Percentiles rank a stretch among this genome's conserved stretches.
These are phyloP conservation scores for Xylaria palmicola DNA, from an alignment of 495 filamentous ascomycete genomes.

Conservation along the genomic window DNA sequence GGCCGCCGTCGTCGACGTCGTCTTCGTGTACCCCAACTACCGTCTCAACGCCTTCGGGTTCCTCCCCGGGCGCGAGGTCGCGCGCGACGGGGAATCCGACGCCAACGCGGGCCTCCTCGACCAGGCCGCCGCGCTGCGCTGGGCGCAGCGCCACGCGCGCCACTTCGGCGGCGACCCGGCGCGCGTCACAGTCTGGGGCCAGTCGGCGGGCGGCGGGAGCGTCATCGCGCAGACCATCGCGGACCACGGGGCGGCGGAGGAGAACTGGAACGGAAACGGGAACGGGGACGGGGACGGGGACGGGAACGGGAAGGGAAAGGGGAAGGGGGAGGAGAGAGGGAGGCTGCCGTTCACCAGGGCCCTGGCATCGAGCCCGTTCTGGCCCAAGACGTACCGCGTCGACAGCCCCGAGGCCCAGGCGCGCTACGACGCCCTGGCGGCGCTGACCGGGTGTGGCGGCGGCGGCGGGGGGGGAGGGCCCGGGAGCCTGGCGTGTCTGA, in stretches of 20 bases:
- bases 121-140: conserved; percentile 49
- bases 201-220: conserved; percentile 53
- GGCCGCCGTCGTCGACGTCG: conserved; percentile 42
- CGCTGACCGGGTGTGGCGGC: conserved; percentile 50
- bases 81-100: conserved; percentile 45
- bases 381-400: conserved; percentile 58
- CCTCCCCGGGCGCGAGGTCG: conserved; percentile 53
- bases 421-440: conserved; percentile 46
- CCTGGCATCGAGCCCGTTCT: conserved; percentile 60
- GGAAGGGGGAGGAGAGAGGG: background rate
- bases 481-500: conserved; percentile 50
- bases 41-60: conserved; percentile 61
- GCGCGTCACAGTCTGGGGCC: conserved; percentile 41
- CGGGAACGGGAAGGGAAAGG: background rate
- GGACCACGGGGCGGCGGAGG: conserved; percentile 9
- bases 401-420: conserved; percentile 49
- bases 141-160: conserved; percentile 51
- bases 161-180: conserved; percentile 47
- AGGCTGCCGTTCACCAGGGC: conserved; percentile 47
- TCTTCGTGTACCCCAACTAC: conserved; percentile 56
- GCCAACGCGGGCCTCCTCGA: conserved; percentile 53
- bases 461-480: too few relatives aligned
- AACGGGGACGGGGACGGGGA: conserved; percentile 17
- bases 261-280: conserved; percentile 11
- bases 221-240: conserved; percentile 46